Conservation (phyloP, 306 rosid species). For the Cicer pinnatifidum region DNA sequence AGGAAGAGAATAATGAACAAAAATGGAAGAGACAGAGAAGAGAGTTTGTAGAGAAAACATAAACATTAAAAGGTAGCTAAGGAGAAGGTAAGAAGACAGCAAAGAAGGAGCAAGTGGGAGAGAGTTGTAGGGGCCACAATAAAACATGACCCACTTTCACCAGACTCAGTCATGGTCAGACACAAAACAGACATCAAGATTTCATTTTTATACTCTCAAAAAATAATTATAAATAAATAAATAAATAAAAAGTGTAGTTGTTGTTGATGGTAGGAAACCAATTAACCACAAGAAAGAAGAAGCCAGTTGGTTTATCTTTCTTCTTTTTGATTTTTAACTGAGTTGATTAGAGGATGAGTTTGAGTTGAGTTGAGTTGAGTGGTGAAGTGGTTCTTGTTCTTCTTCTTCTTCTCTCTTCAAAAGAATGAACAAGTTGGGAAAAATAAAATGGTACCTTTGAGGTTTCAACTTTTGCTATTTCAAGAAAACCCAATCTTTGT, state of each 20-base stretch:
- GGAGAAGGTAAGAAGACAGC: constrained; percentile 61
- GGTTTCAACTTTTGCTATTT: constrained; percentile 47
- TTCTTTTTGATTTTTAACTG: constrained; percentile 11
- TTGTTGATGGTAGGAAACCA: constrained; percentile 62
- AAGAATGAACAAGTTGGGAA: constrained; percentile 59
- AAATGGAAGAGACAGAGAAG: constrained; percentile 46
- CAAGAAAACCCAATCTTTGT: constrained; percentile 57
- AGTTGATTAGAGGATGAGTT: constrained; percentile 23
- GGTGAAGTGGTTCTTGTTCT: constrained; percentile 30
- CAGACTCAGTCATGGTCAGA: constrained; percentile 44
- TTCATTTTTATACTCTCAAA: constrained; percentile 58
- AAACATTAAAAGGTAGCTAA: constrained; percentile 53
- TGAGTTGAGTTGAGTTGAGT: constrained; percentile 50
- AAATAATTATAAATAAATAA: constrained; percentile 7
- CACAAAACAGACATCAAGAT: constrained; percentile 41
- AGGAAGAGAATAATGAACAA: constrained; percentile 39
- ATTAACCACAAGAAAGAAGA: constrained; percentile 42
- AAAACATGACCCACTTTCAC: constrained; percentile 70
- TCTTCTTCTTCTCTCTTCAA: neutral
- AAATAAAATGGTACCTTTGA: constrained; percentile 48
- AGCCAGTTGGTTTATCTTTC: constrained; percentile 47
- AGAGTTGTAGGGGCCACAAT: constrained; percentile 72
- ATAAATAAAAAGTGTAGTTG: constrained; percentile 41
- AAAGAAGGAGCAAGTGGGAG: constrained; percentile 73
- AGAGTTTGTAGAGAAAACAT: constrained; percentile 38